Evolutionary conservation across 805 yeast genomes (phyloP).

Genomic region (Pichia nakasei): DNA sequence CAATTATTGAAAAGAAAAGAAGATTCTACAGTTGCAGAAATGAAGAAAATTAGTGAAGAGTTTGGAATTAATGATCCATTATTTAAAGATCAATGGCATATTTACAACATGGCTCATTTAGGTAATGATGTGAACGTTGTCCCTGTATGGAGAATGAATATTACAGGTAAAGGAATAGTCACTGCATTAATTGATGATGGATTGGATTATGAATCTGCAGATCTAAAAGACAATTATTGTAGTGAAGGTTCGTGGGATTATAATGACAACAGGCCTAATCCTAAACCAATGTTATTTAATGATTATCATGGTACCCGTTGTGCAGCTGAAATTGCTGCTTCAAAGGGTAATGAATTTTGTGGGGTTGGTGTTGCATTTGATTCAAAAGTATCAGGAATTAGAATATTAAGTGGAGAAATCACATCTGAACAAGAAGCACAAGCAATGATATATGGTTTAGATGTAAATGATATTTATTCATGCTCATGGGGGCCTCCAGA

Average conservation of each 20-base stretch:
- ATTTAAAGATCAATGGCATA: slow-evolving; percentile 86
- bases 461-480: slow-evolving; percentile 85
- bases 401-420: slow-evolving; percentile 76
- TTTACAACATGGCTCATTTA: slow-evolving; percentile 61
- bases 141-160: slow-evolving; percentile 74
- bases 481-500: slow-evolving; percentile 99
- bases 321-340: slow-evolving; percentile 95
- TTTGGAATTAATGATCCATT: slow-evolving; percentile 73
- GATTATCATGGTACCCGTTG: slow-evolving; percentile 96
- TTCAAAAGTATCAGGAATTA: slow-evolving; percentile 79
- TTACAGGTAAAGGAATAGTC: slow-evolving; percentile 74
- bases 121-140: slow-evolving; percentile 84
- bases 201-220: slow-evolving; percentile 70
- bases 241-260: slow-evolving; percentile 88
- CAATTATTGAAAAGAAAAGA: slow-evolving; percentile 17
- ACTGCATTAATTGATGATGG: slow-evolving; percentile 95
- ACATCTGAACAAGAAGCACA: slow-evolving; percentile 87
- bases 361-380: slow-evolving; percentile 96
- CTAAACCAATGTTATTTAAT: slow-evolving; percentile 70
- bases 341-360: slow-evolving; percentile 69
- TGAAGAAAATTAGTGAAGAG: slow-evolving; percentile 38
- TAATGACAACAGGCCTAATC: slow-evolving; percentile 65
- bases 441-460: slow-evolving; percentile 71
- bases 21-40: slow-evolving; percentile 44
- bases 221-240: slow-evolving; percentile 60